These are phyloP conservation scores for Pichia sp. DNA, from an alignment of 1,139 yeast genomes.

Conservation along the genomic window DNA sequence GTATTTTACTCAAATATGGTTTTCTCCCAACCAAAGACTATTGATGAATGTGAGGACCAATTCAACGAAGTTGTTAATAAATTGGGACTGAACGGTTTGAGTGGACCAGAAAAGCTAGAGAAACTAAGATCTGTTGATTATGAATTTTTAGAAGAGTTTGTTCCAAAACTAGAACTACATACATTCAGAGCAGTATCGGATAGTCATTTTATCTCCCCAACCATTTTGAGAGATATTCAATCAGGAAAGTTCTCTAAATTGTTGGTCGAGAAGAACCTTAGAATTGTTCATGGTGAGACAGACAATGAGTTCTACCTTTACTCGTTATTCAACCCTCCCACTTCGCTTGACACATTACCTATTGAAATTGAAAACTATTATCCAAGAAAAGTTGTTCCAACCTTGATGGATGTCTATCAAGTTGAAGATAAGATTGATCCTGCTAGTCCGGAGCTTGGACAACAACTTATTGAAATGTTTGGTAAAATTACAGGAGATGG, in stretches of 20 bases:
- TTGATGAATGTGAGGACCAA: conserved; percentile 35
- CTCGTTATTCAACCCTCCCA: conserved; percentile 35
- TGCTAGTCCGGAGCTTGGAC: conserved; percentile 19
- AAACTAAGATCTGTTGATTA: conserved; percentile 17
- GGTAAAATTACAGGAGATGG: conserved; percentile 38
- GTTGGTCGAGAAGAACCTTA: conserved; percentile 22
- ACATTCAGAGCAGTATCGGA: conserved; percentile 41
- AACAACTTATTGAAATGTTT: conserved; percentile 26
- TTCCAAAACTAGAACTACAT: conserved; percentile 33
- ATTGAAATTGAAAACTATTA: conserved; percentile 37
- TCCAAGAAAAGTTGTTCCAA: conserved; percentile 32
- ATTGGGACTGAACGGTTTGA: conserved; percentile 15
- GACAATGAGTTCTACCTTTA: conserved; percentile 35
- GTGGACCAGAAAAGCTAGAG: conserved; percentile 18
- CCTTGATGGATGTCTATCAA: conserved; percentile 32
- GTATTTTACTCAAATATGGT: conserved; percentile 35
- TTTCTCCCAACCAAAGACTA: conserved; percentile 36
- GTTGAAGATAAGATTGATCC: conserved; percentile 10
- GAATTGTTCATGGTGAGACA: conserved; percentile 39
- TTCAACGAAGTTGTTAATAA: conserved; percentile 34
- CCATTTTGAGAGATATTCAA: conserved; percentile 32
- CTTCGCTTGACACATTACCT: conserved; percentile 25
- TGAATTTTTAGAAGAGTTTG: conserved; percentile 28
- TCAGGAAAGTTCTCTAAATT: conserved; percentile 35
- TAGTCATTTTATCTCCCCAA: conserved; percentile 32